Conservation (phyloP, 108 stramenopile genomes). For the Stephanodiscus triporus region DNA sequence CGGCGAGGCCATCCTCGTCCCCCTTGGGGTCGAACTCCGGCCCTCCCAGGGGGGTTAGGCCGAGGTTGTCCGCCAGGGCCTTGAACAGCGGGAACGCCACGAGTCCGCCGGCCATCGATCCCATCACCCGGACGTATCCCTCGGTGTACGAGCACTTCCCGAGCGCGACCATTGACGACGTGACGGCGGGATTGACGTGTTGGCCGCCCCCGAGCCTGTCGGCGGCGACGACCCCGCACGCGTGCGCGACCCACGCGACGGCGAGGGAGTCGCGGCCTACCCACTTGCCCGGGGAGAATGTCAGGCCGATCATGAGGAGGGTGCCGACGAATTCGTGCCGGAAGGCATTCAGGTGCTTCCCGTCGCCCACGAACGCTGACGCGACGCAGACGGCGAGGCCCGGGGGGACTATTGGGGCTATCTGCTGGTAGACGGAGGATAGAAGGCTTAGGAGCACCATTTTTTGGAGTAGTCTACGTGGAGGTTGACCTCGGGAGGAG, state of each 20-base stretch:
- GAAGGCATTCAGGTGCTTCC: constrained; percentile 62
- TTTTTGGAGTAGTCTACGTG: background rate
- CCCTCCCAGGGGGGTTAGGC: constrained; percentile 77
- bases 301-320: constrained; percentile 80
- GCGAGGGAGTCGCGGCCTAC: constrained; percentile 57
- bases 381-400: constrained; percentile 66
- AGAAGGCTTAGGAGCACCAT: constrained; percentile 32
- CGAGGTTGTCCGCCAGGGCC: constrained; percentile 56
- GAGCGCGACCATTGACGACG: constrained; percentile 73
- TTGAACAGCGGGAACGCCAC: constrained; percentile 84
- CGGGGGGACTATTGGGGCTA: constrained; percentile 61
- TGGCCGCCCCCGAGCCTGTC: constrained; percentile 80
- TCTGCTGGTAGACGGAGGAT: constrained; percentile 33
- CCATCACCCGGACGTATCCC: constrained; percentile 74
- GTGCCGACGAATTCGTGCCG: constrained; percentile 81
- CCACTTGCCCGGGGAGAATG: constrained; percentile 92
- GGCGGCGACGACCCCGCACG: constrained; percentile 75
- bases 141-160: constrained; percentile 83
- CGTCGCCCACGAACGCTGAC: constrained; percentile 60
- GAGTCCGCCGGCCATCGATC: constrained; percentile 82
- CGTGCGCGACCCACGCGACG: constrained; percentile 79
- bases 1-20: constrained; percentile 63
- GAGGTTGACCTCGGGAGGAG: too few relatives aligned
- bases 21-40: constrained; percentile 70
- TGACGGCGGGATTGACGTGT: constrained; percentile 82